A percentile compares a stretch with the other conserved stretches of the same genome.
Evolutionary conservation across 2,329 filamentous ascomycete genomes (phyloP).

Genomic region (Gaeumannomyces tritici): DNA sequence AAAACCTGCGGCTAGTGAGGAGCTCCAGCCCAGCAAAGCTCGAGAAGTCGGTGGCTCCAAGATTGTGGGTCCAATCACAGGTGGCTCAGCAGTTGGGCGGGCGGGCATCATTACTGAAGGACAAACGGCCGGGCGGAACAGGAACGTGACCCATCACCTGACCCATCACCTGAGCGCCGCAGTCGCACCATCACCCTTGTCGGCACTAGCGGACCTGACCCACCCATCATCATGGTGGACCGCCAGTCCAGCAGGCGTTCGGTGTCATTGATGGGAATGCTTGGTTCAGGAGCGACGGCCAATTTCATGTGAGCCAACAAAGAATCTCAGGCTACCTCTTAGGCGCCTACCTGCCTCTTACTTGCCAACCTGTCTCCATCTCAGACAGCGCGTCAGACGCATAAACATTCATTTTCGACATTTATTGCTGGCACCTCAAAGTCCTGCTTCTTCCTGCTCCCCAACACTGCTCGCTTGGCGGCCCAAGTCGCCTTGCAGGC

Average conservation of each 20-base stretch:
- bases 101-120: background rate
- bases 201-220: background rate
- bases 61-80: background rate
- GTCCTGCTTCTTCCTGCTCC: background rate
- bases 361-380: background rate
- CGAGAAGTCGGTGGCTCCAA: background rate
- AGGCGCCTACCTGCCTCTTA: no score
- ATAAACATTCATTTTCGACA: background rate
- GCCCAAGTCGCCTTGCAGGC: no score
- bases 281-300: background rate
- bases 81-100: background rate
- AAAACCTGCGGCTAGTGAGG: conserved; percentile 5
- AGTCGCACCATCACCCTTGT: background rate
- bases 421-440: background rate
- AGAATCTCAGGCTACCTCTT: background rate
- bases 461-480: background rate
- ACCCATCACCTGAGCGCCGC: no score
- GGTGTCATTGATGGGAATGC: background rate
- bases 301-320: background rate
- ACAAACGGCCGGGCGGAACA: background rate
- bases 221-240: background rate
- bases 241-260: background rate
- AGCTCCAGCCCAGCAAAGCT: conserved; percentile 1
- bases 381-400: background rate
- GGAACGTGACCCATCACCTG: background rate